Base-by-base conservation (phyloP, 805 yeast genomes). In the Ogataea paradorogensis region DNA sequence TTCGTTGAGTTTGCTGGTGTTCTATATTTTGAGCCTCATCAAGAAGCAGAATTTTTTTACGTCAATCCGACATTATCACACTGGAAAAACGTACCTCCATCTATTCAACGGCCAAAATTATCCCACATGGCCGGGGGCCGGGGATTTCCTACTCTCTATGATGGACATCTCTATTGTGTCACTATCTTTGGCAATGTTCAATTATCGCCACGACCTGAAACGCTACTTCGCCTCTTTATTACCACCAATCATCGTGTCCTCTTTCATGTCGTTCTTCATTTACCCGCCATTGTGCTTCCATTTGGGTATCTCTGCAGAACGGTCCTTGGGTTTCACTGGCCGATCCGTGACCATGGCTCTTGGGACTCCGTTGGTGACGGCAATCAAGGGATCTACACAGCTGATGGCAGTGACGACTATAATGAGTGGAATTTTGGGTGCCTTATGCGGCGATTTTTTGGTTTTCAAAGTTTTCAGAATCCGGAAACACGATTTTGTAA, bases 91-190 rank as follows among this genome's bases (percentile, higher is more conserved):
- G 10, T 85, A 85, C 52, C 57, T 81, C 31, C 62, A 71, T 41
- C 66, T 85, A 20, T 82, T 83, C 58, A 72, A 72, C 49, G 58
- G 63, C 18, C 45, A 61, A 15, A 51, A 57, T 3, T 51, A 53
- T 38, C 49, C 56, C 3, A 55, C 60, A 15, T 73, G 78, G 74
- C 93, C 95, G 1, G 95, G 95, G 0, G 85, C 90, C 10, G 95
- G 95, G 2, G 95, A 85, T 55, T 67, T 85, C 13, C 68, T 85
- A 27, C 58, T 80, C 5, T 73, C 89, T 0, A 59, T 84, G 48
- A 80, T 85, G 83, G 93, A 84, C 52, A 73, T 83, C 7, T 76
- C 88, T 2, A 85, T 85, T 59, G 89, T 83, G 1, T 76, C 91
- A 1, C 66, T 85, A 30, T 75, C 90, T 15, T 62, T 85, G 35